Base-by-base conservation (phyloP, 805 yeast genomes). In the Candida railenensis region DNA sequence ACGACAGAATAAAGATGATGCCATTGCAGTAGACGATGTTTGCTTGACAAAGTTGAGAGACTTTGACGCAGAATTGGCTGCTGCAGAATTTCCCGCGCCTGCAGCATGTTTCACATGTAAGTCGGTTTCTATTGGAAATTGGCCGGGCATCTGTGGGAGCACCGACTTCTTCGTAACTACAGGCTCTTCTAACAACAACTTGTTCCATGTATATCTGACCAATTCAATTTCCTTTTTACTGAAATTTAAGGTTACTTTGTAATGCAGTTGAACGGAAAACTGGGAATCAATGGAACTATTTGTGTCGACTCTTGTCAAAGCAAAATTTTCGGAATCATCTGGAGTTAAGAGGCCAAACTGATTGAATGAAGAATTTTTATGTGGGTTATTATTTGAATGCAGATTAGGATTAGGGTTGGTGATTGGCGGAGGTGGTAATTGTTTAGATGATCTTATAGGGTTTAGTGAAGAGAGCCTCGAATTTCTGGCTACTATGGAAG, bases 1-100 rank as follows among this genome's bases (percentile, higher is more conserved):
- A 45, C 83, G 74, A 57, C 92, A 86, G 60, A 88, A 88, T 25
- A 85, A 65, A 1, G 88, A 81, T 22, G 62, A 55, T 2, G 73
- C 74, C 25, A 64, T 53, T 16, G 61, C 55, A 14, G 56, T 45
- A 4, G 56, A 48, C 19, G 33, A 21, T 4, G 37, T 15, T 15
- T 32, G 42, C 34, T 30, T 39, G 30, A 34, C 25, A n/a, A 11
- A 36, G 15, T 41, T 33, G 37, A 40, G 30, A n/a, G 43, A 16
- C 39, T 43, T 25, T 18, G 18, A 12, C 3, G 22, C 40, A 4
- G n/a, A n/a, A 9, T 15, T 21, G 14, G 43, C 15, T 19, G n/a
- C 15, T 14, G 42, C 12, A 37, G 22, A 28, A n/a, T 36, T 21
- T 7, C 14, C 11, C 11, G 15, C 15, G 14, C 32, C 28, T 8